Conservation (phyloP, 2,329 filamentous ascomycete species). For the Sclerotinia subarctica region DNA sequence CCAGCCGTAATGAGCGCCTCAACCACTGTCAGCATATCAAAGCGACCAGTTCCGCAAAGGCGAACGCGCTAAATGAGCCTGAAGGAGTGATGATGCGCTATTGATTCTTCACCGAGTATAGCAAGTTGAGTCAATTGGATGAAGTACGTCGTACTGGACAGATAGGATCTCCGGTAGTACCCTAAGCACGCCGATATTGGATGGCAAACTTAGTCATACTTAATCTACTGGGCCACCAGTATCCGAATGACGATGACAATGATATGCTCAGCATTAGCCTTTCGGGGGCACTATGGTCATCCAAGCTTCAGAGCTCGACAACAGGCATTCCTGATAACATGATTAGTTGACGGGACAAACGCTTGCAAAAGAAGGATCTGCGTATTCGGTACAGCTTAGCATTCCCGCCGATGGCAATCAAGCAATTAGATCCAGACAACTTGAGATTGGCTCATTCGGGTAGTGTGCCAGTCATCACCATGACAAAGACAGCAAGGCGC, state of each 20-base stretch:
- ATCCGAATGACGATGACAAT: not conserved
- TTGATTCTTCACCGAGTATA: slow-evolving; percentile 3
- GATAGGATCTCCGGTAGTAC: not conserved
- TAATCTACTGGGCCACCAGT: not conserved
- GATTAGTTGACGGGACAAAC: not conserved
- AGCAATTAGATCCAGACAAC: not conserved
- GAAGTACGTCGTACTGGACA: not conserved
- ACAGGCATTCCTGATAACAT: not conserved
- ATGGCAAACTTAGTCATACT: not conserved
- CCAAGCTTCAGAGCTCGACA: not conserved
- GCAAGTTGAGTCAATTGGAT: not conserved
- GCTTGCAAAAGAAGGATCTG: not conserved
- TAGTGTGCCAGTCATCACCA: not conserved
- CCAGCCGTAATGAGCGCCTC: not conserved
- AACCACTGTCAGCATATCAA: not conserved
- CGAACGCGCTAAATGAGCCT: not conserved
- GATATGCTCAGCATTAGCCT: not conserved
- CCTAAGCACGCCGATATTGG: not conserved
- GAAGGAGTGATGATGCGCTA: not conserved
- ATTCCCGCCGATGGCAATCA: too few species aligned
- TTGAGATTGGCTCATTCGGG: not conserved
- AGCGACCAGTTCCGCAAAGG: not conserved
- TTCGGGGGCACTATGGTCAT: not conserved
- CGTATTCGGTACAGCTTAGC: not conserved
- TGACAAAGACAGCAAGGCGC: not conserved